Conservation (phyloP, 768 basidiomycete species). For the Hebeloma cylindrosporum region DNA sequence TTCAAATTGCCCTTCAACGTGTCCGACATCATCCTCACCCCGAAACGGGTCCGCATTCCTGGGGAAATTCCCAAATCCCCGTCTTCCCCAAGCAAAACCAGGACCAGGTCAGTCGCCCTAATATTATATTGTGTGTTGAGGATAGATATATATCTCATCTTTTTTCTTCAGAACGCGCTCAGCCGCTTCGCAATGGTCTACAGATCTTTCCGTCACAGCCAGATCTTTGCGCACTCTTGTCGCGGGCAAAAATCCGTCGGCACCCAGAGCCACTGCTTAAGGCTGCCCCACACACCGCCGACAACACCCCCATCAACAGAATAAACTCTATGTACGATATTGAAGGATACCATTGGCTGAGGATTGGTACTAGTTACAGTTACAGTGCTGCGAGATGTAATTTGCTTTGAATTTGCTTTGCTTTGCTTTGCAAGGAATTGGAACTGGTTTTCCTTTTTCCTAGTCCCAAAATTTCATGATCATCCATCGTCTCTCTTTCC, state of each 20-base stretch:
- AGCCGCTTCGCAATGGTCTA: conserved; percentile 17
- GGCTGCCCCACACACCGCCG: too few relatives aligned
- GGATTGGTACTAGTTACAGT: too few relatives aligned
- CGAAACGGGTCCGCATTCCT: conserved; percentile 51
- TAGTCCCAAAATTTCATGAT: too few relatives aligned
- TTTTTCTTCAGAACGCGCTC: conserved; percentile 4
- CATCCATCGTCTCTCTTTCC: too few relatives aligned
- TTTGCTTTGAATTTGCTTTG: too few relatives aligned
- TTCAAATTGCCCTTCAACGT: conserved; percentile 46
- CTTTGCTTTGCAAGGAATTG: too few relatives aligned
- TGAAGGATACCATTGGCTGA: too few relatives aligned
- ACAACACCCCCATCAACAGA: too few relatives aligned
- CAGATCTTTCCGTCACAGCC: conserved; percentile 24
- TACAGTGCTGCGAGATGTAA: too few relatives aligned
- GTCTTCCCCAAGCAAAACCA: conserved; percentile 20
- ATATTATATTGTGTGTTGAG: background rate
- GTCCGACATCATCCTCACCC: conserved; percentile 54
- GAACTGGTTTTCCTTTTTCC: too few relatives aligned
- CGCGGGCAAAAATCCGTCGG: conserved; percentile 14
- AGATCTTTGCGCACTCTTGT: conserved; percentile 26
- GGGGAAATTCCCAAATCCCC: conserved; percentile 31
- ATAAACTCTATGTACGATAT: too few relatives aligned
- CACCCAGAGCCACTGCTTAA: too few relatives aligned
- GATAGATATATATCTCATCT: background rate
- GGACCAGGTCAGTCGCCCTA: conserved; percentile 10